These are phyloP conservation scores for Sphaerulina populicola DNA, from an alignment of 2,329 filamentous ascomycete species.

Conservation along the genomic window DNA sequence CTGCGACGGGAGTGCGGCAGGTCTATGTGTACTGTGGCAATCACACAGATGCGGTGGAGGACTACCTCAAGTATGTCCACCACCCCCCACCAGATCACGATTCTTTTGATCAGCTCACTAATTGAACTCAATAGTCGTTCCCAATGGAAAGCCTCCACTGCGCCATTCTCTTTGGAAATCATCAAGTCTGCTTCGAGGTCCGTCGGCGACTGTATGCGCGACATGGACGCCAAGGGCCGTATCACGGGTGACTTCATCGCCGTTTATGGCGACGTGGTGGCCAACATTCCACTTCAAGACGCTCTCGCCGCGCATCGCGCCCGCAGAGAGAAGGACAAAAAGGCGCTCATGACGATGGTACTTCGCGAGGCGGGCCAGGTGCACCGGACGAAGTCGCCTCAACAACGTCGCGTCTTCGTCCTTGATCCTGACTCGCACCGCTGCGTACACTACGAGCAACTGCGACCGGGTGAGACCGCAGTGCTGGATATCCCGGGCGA, in stretches of 20 bases:
- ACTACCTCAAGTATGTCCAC: constrained; percentile 58
- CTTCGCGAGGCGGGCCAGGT: constrained; percentile 65
- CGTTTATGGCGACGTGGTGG: constrained; percentile 86
- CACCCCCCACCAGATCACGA: not conserved
- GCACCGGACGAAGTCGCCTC: constrained; percentile 70
- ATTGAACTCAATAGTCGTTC: constrained; percentile 41
- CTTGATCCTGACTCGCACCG: constrained; percentile 71
- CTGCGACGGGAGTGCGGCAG: constrained; percentile 89
- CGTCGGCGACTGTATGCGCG: constrained; percentile 87
- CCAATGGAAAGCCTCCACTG: constrained; percentile 63
- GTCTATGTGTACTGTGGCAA: constrained; percentile 87
- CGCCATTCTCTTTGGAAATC: constrained; percentile 76
- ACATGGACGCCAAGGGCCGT: constrained; percentile 76
- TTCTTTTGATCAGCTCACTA: not conserved
- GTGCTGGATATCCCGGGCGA: constrained; percentile 67
- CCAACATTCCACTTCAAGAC: constrained; percentile 75
- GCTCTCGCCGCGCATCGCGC: constrained; percentile 71
- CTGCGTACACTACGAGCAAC: constrained; percentile 91
- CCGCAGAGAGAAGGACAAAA: constrained; percentile 73
- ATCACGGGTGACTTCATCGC: constrained; percentile 86
- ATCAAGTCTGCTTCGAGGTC: constrained; percentile 81
- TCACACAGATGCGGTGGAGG: constrained; percentile 78
- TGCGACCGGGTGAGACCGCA: constrained; percentile 55
- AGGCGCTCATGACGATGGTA: constrained; percentile 96
- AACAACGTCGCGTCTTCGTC: constrained; percentile 73